Base-by-base conservation (phyloP, 768 basidiomycete genomes). In the Serendipita indica region DNA sequence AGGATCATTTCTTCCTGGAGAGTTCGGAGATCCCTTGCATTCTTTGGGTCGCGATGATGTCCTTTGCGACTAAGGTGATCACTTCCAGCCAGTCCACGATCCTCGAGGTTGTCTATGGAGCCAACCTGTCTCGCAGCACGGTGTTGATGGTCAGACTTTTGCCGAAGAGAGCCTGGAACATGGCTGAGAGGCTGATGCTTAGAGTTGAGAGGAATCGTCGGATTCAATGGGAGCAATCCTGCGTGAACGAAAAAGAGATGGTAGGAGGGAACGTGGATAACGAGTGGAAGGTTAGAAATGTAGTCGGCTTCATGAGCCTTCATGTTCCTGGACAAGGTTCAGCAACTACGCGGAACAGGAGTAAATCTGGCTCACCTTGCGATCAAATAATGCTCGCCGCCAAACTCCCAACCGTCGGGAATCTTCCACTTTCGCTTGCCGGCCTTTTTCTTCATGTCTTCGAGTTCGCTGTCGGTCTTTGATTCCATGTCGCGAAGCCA, bases 231-330 rank as follows among this genome's bases (percentile, higher is more conserved):
- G 1, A 97, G 75, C 18, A 94, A 65, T 3, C 93, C 93, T 1
- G 82, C 92, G 63, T 96, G 91, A 1, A 83, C 87, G 46, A 93
- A 74, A 70, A 81, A 82, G 0, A 81, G 70, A 65, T 93, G 88
- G 2, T 84, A 78, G 2, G 76, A 75, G 0, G 90, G 88, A 14
- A 86, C 70, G 66, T 94, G 81, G 5, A 92, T 72, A 49, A 77
- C 74, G 30, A 91, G 72, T 0, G 93, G 92, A 0, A 91, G 71
- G n/a, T 77, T 72, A 30, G 79, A 68, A 28, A 96, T 75, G 68
- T 92, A 97, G n/a, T 72, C 64, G 62, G 82, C 87, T 49, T 90
- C 76, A 2, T 67, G 68, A 16, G 67, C 66, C n/a, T 80, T 72
- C 74, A 93, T 78, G 43, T 74, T 76, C 52, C 75, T 76, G 64